Base-by-base conservation (phyloP, 2,329 filamentous ascomycete species). In the Cordyceps cateniannulata region DNA sequence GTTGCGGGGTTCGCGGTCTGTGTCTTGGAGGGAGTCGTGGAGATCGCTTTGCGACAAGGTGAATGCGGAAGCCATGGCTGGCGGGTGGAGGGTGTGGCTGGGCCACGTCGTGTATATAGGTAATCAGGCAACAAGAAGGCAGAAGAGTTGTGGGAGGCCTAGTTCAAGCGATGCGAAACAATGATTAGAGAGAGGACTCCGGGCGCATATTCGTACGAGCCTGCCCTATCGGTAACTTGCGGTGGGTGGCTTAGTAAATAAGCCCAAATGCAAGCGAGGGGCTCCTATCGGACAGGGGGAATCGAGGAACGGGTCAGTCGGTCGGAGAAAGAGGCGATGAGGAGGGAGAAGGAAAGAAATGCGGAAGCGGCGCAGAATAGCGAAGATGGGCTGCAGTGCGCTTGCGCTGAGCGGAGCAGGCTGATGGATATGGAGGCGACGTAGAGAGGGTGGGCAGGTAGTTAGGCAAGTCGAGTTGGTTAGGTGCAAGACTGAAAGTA, bases 21-120 rank as follows among this genome's bases (percentile, higher is more conserved):
- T 68, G 61, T 72, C 68, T 48, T 57, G 67, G 60, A 70, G 65
- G 53, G 68, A 66, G 66, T 76, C 72, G 66, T 74, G 69, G 66
- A 77, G 71, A 66, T 72, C 75, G 62, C 73, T 69, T 63, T 74
- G 73, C 63, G 73, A 72, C 65, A 76, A 69, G 62, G 74, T 75
- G 67, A 75, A 78, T 66, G 73, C 72, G 54, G 75, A 78, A 72
- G 77, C 73, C 77, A 80, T 80, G 68, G 66, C 69, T 69, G 67
- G 66, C 65, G 50, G 54, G 64, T 62, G 65, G 9, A 42, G 65
- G 66, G 65, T 64, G 64, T 60, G 64, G 66, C 65, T 42, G 64
- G 64, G 61, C 62, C 58, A 63, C 62, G 50, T 42, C 66, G 66
- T 66, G 70, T 75, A 75, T 76, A 75, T 76, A 35, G 32, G 38